phyloP scores from a whole-genome alignment of 306 rosid species.

The Cucurbita ficifolia region DNA sequence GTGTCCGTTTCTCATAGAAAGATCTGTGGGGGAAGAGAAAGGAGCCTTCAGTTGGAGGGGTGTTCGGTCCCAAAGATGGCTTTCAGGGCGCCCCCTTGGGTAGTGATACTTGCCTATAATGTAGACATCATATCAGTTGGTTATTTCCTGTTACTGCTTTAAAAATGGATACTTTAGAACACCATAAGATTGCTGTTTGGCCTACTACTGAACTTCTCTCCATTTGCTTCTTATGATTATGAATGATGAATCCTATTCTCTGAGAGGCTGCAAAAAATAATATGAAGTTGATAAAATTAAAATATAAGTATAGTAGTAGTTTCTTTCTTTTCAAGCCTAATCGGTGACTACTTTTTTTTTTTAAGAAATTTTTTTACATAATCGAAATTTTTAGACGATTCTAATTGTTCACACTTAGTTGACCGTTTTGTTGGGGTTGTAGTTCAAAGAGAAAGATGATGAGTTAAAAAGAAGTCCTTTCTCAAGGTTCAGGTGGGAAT shows the following conservation, averaged over 20 bases:
- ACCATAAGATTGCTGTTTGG: not conserved
- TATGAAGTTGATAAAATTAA: too few species aligned
- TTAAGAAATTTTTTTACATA: too few species aligned
- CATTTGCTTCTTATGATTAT: not conserved
- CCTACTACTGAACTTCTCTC: not conserved
- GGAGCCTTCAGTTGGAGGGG: not conserved
- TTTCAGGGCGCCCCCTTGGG: constrained; percentile 3
- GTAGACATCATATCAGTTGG: not conserved
- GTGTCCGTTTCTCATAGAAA: not conserved
- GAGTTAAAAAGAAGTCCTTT: too few species aligned
- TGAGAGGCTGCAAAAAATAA: too few species aligned
- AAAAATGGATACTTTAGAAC: not conserved
- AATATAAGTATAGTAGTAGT: too few species aligned
- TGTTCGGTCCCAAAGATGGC: not conserved
- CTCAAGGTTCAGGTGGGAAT: too few species aligned
- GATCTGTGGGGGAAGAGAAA: not conserved
- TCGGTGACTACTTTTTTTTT: too few species aligned
- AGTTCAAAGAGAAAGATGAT: too few species aligned
- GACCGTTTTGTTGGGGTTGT: too few species aligned
- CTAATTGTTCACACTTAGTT: too few species aligned
- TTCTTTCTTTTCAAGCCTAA: too few species aligned
- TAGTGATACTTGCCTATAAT: constrained; percentile 2
- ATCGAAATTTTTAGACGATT: too few species aligned
- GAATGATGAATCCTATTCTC: not conserved
- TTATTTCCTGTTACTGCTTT: not conserved